Conservation (phyloP, 108 stramenopile genomes). For the Discostella stelligeroides region DNA sequence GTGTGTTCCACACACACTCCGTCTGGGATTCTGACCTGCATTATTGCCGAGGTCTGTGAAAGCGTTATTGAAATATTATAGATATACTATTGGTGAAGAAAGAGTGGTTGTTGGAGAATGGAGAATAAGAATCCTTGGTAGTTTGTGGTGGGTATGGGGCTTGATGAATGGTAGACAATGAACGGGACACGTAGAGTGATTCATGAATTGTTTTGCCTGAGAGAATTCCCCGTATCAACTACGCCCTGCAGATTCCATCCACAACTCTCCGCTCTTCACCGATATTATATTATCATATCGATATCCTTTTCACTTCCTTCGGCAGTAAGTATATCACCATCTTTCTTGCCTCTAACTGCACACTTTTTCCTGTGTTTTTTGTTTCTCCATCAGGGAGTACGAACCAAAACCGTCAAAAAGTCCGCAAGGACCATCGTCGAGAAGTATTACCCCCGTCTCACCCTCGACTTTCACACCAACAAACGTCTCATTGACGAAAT, state of each 20-base stretch:
- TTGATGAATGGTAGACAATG: too few relatives aligned
- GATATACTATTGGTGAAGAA: constrained; percentile 7
- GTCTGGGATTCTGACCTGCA: constrained; percentile 54
- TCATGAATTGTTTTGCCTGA: too few relatives aligned
- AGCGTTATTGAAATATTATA: constrained; percentile 12
- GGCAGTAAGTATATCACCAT: constrained; percentile 17
- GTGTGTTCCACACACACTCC: not conserved
- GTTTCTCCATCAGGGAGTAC: constrained; percentile 87
- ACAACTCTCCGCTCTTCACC: too few relatives aligned
- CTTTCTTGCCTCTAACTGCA: not conserved
- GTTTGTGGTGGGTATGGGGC: too few relatives aligned
- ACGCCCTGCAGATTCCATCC: too few relatives aligned
- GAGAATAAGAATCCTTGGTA: too few relatives aligned
- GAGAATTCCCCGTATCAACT: too few relatives aligned
- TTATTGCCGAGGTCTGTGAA: constrained; percentile 49
- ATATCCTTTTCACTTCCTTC: not conserved
- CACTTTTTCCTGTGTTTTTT: constrained; percentile 4
- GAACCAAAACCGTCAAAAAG: constrained; percentile 99
- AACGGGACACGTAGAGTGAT: too few relatives aligned
- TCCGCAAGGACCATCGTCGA: constrained; percentile 99
- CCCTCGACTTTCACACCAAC: constrained; percentile 99
- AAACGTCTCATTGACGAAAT: constrained; percentile 98
- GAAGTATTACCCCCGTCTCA: constrained; percentile 99
- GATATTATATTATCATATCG: too few relatives aligned
- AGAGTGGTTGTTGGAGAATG: not conserved